A percentile compares a stretch with the other conserved stretches of the same genome.
Evolutionary conservation across 768 basidiomycete species (phyloP).

Genomic region (Lepiota venenata): DNA sequence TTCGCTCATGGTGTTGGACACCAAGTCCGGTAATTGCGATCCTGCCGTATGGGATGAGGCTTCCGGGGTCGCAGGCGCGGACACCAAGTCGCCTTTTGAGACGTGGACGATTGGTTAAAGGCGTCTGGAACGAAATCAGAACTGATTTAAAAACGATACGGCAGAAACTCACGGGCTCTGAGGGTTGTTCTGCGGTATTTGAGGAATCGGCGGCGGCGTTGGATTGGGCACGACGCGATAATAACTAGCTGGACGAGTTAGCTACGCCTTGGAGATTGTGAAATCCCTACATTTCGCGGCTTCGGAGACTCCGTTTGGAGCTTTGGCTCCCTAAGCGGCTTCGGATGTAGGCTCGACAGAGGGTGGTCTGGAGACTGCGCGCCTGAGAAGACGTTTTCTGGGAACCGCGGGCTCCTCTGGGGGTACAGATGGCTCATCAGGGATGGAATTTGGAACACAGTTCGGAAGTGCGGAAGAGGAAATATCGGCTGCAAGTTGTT

Average conservation of each 20-base stretch:
- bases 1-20: conserved; percentile 30
- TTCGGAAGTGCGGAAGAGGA: conserved; percentile 40
- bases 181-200: background rate
- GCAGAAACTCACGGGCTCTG: conserved; percentile 13
- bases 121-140: conserved; percentile 27
- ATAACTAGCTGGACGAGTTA: background rate
- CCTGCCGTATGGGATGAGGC: background rate
- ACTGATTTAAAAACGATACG: background rate
- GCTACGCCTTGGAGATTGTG: background rate
- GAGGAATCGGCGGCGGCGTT: conserved; percentile 8
- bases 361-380: conserved; percentile 36
- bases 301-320: conserved; percentile 8
- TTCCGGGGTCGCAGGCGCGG: conserved; percentile 12
- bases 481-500: conserved; percentile 11
- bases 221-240: conserved; percentile 40
- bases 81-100: conserved; percentile 56
- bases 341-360: conserved; percentile 31
- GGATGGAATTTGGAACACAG: conserved; percentile 49
- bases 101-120: conserved; percentile 36
- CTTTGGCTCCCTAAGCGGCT: conserved; percentile 2
- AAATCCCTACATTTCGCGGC: conserved; percentile 8
- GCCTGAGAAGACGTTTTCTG: conserved; percentile 28
- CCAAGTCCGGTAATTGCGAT: conserved; percentile 15
- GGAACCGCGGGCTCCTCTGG: conserved; percentile 21
- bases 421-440: conserved; percentile 45